Conservation (phyloP, 2,329 filamentous ascomycete genomes). For the Lizonia empirigonia region DNA sequence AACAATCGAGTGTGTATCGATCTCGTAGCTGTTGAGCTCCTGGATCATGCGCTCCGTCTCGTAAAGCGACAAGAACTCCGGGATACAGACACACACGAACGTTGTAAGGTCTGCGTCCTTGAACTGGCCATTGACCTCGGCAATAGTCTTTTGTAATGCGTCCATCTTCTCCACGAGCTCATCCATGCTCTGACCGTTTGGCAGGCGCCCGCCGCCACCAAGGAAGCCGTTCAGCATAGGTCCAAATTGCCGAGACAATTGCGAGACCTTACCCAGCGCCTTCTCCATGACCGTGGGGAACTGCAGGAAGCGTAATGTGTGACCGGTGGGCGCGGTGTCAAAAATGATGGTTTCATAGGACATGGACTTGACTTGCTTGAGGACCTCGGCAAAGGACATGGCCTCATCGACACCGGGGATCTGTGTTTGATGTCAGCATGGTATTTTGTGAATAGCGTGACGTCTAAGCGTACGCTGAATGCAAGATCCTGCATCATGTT, state of each 20-base stretch:
- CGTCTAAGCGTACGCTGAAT: constrained; percentile 72
- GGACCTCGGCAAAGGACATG: constrained; percentile 98
- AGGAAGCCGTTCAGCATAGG: constrained; percentile 94
- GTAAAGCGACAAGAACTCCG: constrained; percentile 94
- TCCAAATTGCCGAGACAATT: constrained; percentile 91
- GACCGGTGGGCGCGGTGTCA: constrained; percentile 96
- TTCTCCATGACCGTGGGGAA: constrained; percentile 99
- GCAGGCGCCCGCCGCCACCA: constrained; percentile 75
- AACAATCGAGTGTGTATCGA: constrained; percentile 96
- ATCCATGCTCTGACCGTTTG: constrained; percentile 89
- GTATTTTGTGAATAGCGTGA: not conserved
- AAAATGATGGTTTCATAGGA: constrained; percentile 99
- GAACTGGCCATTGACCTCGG: constrained; percentile 97
- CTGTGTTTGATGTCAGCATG: constrained; percentile 52
- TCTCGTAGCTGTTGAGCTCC: constrained; percentile 88
- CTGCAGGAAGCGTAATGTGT: constrained; percentile 97
- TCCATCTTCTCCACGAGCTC: constrained; percentile 97
- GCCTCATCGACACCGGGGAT: constrained; percentile 99
- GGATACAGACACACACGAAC: constrained; percentile 97
- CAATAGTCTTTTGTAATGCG: constrained; percentile 86
- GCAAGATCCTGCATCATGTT: constrained; percentile 99
- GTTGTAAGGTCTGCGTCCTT: constrained; percentile 95
- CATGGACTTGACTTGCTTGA: constrained; percentile 98
- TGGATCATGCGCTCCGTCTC: constrained; percentile 99
- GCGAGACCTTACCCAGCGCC: constrained; percentile 94